Percentiles rank a stretch among this genome's conserved stretches.
Conservation (phyloP, 352 stramenopile species). For the Globisporangium carolinianum region DNA sequence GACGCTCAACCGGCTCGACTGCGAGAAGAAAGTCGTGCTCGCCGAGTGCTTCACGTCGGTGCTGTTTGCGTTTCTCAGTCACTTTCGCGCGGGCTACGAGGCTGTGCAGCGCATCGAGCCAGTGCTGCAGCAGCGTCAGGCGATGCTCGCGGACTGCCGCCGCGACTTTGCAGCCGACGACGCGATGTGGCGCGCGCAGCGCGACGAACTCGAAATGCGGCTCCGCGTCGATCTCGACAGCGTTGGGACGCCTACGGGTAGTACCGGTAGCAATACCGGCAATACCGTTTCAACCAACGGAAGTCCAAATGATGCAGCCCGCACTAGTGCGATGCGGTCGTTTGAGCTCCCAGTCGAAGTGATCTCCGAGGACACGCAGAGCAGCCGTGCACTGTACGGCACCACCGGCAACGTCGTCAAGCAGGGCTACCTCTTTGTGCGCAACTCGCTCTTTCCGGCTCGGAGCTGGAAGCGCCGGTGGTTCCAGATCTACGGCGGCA, state of each 20-base stretch:
- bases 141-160: conserved; percentile 54
- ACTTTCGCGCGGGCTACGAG: conserved; percentile 79
- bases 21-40: conserved; percentile 80
- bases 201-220: conserved; percentile 48
- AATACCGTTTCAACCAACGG: too few species aligned
- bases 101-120: conserved; percentile 75
- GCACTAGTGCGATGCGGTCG: conserved; percentile 17
- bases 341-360: conserved; percentile 75
- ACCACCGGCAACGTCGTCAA: conserved; percentile 43
- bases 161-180: conserved; percentile 73
- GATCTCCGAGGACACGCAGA: conserved; percentile 59
- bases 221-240: conserved; percentile 49
- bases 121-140: conserved; percentile 54
- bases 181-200: conserved; percentile 63
- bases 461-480: conserved; percentile 82
- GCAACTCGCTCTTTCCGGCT: conserved; percentile 74
- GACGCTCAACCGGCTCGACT: conserved; percentile 77
- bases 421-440: conserved; percentile 83
- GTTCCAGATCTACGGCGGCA: conserved; percentile 85
- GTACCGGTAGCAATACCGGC: too few species aligned
- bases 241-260: neutral
- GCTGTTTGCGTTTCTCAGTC: conserved; percentile 68
- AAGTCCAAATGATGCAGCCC: neutral
- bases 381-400: conserved; percentile 29
- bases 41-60: conserved; percentile 83